Evolutionary conservation across 139 green algal species (phyloP), one percentile per base, ranked within the genome.

Genomic region (Coelastrella sp.): DNA sequence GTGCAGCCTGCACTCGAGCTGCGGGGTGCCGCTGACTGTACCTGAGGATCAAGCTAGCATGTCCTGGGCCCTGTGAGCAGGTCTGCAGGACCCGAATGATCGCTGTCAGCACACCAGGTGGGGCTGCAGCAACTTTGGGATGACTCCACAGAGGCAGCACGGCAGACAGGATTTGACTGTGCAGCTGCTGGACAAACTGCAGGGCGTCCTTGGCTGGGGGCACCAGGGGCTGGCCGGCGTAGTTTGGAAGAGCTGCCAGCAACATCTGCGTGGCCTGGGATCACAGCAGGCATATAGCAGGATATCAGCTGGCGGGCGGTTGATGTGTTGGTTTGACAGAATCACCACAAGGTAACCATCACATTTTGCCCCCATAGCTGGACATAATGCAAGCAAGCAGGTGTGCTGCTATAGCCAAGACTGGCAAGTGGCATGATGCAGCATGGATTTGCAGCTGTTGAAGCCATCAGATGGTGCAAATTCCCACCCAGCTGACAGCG

Each of bases 131-230:
- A 95, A 89, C 60, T 73, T 61, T 22, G 92, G 90, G 92, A 95
- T 92, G 22, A 22, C 89, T 91, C 97, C 97, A 98, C 47, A 98
- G 75, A 5, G 97, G 96, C 83, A 98, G 90, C 73, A 98, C 94
- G 11, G 95, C 94, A 2, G 86, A 92, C 5, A 97, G 73, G 80
- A 97, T 87, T 32, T 90, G 84, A 17, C 81, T 82, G 87, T 96
- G 95, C 77, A 97, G 19, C 66, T 47, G 68, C 47, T 92, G 88
- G 68, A 97, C 92, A 47, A 97, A 94, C 10, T 83, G 83, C 56
- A 92, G 81, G 0, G 92, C 77, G 54, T 96, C 93, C 13, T 86
- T 89, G 14, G 80, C 80, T 16, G 89, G 83, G 7, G 74, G 56
- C 20, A 77, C 78, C 74, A 91, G 73, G 4, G 83, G 73, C 60